phyloP scores from a whole-genome alignment of 441 rosid genomes.

The Metrosideros polymorpha region DNA sequence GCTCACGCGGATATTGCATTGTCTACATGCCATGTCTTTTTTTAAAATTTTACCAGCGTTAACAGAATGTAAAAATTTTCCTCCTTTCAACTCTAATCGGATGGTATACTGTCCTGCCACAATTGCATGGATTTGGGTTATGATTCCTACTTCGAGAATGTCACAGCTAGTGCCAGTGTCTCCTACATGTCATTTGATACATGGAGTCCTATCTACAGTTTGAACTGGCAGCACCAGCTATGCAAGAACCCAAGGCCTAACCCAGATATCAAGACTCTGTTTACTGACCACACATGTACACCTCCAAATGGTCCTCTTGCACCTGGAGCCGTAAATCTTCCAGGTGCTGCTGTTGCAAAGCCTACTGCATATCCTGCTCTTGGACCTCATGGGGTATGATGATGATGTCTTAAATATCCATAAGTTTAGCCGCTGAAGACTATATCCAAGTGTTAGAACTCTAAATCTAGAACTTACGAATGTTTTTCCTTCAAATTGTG shows the following conservation, averaged over 20 bases:
- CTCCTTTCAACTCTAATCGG: background rate
- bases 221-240: slow-evolving; percentile 89
- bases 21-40: background rate
- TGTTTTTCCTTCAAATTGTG: background rate
- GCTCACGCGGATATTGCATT: background rate
- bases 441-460: background rate
- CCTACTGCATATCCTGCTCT: slow-evolving; percentile 63
- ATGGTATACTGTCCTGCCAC: background rate
- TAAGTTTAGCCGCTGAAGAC: background rate
- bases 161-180: background rate
- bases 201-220: slow-evolving; percentile 22
- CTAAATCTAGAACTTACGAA: background rate
- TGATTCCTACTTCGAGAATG: background rate
- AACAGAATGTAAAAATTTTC: background rate
- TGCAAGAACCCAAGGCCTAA: slow-evolving; percentile 87
- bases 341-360: slow-evolving; percentile 65
- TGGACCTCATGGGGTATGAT: slow-evolving; percentile 74
- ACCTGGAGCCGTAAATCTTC: slow-evolving; percentile 64
- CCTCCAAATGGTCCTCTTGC: slow-evolving; percentile 82
- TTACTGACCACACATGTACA: slow-evolving; percentile 72
- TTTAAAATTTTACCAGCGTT: background rate
- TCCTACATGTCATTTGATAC: background rate
- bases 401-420: background rate
- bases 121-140: background rate
- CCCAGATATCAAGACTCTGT: slow-evolving; percentile 84